Base-by-base conservation (phyloP, 306 rosid genomes). In the Lathyrus aphaca region DNA sequence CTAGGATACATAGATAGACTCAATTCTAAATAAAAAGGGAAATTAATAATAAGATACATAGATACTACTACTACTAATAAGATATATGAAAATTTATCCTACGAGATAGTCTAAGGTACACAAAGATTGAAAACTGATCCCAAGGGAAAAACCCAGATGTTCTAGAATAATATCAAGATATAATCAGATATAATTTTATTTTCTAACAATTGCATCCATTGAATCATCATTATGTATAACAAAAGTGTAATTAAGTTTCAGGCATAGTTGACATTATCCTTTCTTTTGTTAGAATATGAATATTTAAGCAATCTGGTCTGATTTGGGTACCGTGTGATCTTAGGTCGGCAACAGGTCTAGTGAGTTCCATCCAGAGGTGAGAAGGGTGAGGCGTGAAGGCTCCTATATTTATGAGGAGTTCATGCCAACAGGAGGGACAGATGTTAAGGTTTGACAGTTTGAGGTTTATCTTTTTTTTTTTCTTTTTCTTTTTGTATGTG, bases 391-490 rank as follows among this genome's bases (percentile, higher is more conserved):
- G 74, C 97, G 96, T 64, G 97, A 88, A 87, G 98, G 98, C 69
- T 90, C 98, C 38, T 93, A 93, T 74, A 90, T 93, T 79, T 93
- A 93, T 15, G 98, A 93, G 77, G 98, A 93, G 76, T 93, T 93
- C 82, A 90, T 90, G 96, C 91, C 98, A 46, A 93, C 98, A 12
- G 98, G 98, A 73, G 98, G 98, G 66, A 93, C 98, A 79, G 98
- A 93, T 84, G 98, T 93, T 73, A 93, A 93, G 98, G 98, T 92
- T 78, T 64, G 81, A 30, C 54, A 45, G 21, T 40, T 66, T 80
- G 79, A 69, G 38, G 38, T 42, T 75, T 70, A 62, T 50, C 23
- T 70, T 68, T 59, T 53, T 69, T 74, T 53, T 71, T 46, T 71
- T 44, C 18, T 70, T 68, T 63, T 53, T 69, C 71, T 53, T 71